These are phyloP conservation scores for Venustampulla echinocandica DNA, from an alignment of 495 filamentous ascomycete species.

Conservation along the genomic window DNA sequence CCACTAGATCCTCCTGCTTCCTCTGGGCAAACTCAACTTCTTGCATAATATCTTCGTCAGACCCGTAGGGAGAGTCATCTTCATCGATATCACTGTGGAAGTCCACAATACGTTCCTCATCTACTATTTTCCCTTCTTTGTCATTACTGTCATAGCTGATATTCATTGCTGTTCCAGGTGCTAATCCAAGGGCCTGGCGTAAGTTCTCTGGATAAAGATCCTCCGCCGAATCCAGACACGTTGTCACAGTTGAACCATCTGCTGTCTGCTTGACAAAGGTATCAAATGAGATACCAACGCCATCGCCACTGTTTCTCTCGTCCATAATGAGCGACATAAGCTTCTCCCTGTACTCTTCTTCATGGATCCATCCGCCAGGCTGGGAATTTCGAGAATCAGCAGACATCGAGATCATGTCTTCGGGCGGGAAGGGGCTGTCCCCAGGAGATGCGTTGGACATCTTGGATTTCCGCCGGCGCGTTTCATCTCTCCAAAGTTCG, in stretches of 20 bases:
- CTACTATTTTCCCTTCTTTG: slow-evolving; percentile 29
- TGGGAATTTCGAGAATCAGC: slow-evolving; percentile 63
- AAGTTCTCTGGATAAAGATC: slow-evolving; percentile 73
- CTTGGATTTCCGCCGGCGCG: slow-evolving; percentile 59
- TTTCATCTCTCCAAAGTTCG: slow-evolving; percentile 88
- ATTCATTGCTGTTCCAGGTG: neutral
- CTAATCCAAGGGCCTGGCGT: slow-evolving; percentile 22
- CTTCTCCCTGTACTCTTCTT: slow-evolving; percentile 68
- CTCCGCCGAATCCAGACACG: slow-evolving; percentile 70
- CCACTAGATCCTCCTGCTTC: slow-evolving; percentile 17
- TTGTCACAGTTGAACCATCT: slow-evolving; percentile 55
- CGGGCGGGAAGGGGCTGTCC: slow-evolving; percentile 66
- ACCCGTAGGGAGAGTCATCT: slow-evolving; percentile 39
- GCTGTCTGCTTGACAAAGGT: slow-evolving; percentile 46
- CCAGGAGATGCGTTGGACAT: slow-evolving; percentile 53
- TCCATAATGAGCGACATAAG: slow-evolving; percentile 49
- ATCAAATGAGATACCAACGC: slow-evolving; percentile 47
- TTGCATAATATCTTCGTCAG: slow-evolving; percentile 42
- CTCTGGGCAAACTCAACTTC: slow-evolving; percentile 24
- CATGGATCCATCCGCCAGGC: slow-evolving; percentile 77
- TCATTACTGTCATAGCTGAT: slow-evolving; percentile 39
- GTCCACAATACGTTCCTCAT: slow-evolving; percentile 35
- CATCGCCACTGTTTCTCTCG: slow-evolving; percentile 48
- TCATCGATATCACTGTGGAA: slow-evolving; percentile 28
- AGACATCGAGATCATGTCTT: slow-evolving; percentile 78